Base-by-base conservation (phyloP, 164 flowering plant genomes). In the Saururus chinensis region DNA sequence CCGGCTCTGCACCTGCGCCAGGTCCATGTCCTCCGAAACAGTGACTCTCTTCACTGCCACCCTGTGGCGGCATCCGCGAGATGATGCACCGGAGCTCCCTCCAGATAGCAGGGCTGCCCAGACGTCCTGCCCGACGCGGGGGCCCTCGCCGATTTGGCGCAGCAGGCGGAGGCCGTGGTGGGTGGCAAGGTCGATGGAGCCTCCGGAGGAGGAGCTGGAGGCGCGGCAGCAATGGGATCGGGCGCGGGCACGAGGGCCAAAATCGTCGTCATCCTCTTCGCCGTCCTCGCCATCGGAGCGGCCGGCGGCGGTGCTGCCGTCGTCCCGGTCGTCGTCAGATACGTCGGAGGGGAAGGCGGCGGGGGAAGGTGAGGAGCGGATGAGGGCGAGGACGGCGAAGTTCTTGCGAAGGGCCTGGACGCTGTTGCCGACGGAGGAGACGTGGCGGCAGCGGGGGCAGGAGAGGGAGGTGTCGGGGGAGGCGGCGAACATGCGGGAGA, bases 361-460 rank as follows among this genome's bases (percentile, higher is more conserved):
- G n/a, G n/a, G 22, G 21, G 58, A 54, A 42, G 74, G 40, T 22
- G 68, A 61, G 11, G 84, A 70, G 65, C 78, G 75, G 66, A 84
- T 66, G n/a, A 89, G 78, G 0, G 93, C 72, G 23, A 89, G 82
- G 41, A 95, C 74, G 9, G 96, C 87, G 69, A 68, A 95, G 78
- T 95, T 95, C 82, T 95, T 95, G 35, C 84, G 77, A 9, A 95
- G 82, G 9, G 95, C 88, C 7, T 73, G 67, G 23, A 95, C 95
- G 63, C 93, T 83, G 80, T 95, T 95, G 9, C 99, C 99, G 21
- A 95, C 93, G 53, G 73, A 41, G 59, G 97, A 77, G 53, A 82
- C 74, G 69, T 87, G 88, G 65, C 99, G 93, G 76, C 99, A 95
- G 13, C 95, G 74, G 40, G 99, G 99, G 65, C 99, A 95, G 14